A percentile compares a stretch with the other conserved stretches of the same genome.
These are phyloP conservation scores for Melaleuca quinquenervia DNA, from an alignment of 345 rosid genomes.

Conservation along the genomic window DNA sequence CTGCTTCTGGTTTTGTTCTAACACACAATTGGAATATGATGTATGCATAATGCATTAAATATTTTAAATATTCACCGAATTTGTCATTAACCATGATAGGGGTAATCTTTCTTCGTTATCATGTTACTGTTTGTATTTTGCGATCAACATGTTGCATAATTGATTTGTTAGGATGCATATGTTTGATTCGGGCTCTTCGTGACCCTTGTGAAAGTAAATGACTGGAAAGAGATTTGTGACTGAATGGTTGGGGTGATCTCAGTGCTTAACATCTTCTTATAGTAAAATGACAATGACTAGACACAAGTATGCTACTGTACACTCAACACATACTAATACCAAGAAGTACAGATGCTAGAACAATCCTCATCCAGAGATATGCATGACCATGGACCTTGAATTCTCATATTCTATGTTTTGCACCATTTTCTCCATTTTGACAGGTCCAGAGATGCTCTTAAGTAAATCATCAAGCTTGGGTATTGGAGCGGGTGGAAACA, in stretches of 20 bases:
- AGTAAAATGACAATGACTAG: neutral
- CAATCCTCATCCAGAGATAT: neutral
- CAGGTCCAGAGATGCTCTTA: constrained; percentile 84
- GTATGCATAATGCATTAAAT: neutral
- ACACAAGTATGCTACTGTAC: neutral
- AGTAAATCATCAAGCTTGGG: constrained; percentile 57
- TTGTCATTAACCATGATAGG: neutral
- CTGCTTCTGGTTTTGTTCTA: neutral
- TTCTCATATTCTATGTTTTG: neutral
- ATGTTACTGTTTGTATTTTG: neutral
- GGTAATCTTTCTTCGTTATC: neutral
- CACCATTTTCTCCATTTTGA: neutral
- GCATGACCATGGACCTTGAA: neutral
- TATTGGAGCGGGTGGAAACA: constrained; percentile 30
- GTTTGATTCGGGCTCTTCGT: neutral
- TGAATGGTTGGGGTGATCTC: neutral
- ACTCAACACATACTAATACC: neutral
- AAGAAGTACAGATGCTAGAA: neutral
- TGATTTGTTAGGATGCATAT: neutral
- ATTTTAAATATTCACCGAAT: neutral
- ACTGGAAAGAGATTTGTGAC: neutral
- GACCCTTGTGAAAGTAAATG: neutral
- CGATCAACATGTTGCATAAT: neutral
- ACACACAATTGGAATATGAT: neutral
- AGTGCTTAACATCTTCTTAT: neutral